A percentile compares a stretch with the other conserved stretches of the same genome.
These are phyloP conservation scores for Inga oerstediana DNA, from an alignment of 306 rosid genomes.

Conservation along the genomic window DNA sequence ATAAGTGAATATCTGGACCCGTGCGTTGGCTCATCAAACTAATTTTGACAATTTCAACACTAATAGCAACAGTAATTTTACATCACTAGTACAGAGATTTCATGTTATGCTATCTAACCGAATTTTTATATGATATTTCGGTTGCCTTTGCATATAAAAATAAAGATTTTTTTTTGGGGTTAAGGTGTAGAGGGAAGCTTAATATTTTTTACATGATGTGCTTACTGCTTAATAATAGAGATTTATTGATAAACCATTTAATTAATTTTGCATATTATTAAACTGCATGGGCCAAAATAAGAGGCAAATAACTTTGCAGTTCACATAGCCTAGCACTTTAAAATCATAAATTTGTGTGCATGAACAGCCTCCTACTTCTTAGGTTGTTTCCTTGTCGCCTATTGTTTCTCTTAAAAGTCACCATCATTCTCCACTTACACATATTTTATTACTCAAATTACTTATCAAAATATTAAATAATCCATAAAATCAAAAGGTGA, in stretches of 20 bases:
- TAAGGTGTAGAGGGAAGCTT: neutral
- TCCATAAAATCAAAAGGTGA: conserved; percentile 31
- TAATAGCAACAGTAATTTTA: no score
- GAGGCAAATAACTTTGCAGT: conserved; percentile 9
- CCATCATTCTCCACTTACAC: conserved; percentile 30
- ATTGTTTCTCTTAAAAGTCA: conserved; percentile 1
- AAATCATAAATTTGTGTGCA: conserved; percentile 3
- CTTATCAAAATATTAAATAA: conserved; percentile 25
- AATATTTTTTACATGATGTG: neutral
- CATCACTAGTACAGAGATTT: no score
- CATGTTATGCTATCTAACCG: no score
- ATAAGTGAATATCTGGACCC: no score
- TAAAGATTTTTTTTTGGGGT: neutral
- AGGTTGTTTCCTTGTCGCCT: conserved; percentile 21
- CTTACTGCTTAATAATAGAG: neutral
- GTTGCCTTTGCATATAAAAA: neutral
- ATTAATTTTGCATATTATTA: neutral
- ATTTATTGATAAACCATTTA: neutral
- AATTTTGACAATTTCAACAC: no score
- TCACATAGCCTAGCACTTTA: conserved; percentile 30
- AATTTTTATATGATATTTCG: no score
- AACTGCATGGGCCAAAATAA: neutral
- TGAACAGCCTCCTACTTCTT: neutral
- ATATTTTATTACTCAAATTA: conserved; percentile 6
- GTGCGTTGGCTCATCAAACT: no score